Evolutionary conservation across 148 eudicot species (phyloP).

Genomic region (Euryodendron excelsum): DNA sequence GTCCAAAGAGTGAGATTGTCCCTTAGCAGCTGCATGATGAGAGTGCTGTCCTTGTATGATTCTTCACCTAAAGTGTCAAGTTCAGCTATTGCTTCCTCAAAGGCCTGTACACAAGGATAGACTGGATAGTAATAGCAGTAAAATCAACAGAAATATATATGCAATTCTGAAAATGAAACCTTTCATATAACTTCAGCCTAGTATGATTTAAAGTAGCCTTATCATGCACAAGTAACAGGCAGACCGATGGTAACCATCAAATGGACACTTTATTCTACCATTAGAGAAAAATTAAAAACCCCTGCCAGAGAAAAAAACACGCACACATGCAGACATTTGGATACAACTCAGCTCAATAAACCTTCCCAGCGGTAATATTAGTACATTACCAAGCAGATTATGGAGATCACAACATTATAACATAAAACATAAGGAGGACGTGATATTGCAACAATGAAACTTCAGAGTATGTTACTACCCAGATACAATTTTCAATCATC

Average conservation of each 20-base stretch:
- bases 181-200: neutral
- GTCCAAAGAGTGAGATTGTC: slow-evolving; percentile 72
- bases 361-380: neutral
- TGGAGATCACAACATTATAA: neutral
- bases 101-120: slow-evolving; percentile 42
- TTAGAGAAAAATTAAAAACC: neutral
- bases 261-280: neutral
- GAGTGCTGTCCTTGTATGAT: slow-evolving; percentile 66
- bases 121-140: neutral
- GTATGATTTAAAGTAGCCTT: neutral
- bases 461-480: neutral
- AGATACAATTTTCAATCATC: neutral
- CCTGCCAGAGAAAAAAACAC: neutral
- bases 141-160: slow-evolving; percentile 1
- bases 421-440: neutral
- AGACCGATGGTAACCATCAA: neutral
- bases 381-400: neutral
- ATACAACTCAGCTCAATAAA: neutral
- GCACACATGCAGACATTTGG: neutral
- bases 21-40: slow-evolving; percentile 67
- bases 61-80: slow-evolving; percentile 62
- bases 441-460: neutral
- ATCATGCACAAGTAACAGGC: neutral
- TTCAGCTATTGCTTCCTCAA: slow-evolving; percentile 69
- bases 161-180: neutral